Evolutionary conservation across 371 early-diverging fungal genomes (phyloP).

Genomic region (Apophysomyces variabilis): DNA sequence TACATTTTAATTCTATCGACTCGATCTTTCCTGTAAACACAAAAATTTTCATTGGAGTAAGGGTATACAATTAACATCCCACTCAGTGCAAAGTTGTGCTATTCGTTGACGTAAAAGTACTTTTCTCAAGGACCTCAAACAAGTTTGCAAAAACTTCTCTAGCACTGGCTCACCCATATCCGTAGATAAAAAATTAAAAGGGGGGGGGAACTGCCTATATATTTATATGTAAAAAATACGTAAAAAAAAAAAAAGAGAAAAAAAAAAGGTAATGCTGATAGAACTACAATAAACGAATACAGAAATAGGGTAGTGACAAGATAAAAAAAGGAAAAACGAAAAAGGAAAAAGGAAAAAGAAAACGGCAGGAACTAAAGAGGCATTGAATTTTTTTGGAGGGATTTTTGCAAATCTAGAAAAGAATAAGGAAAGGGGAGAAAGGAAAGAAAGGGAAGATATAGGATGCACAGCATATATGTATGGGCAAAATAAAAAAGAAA

Average conservation of each 20-base stretch:
- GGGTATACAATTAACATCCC: too few species aligned
- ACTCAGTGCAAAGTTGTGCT: too few species aligned
- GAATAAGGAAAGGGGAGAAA: not conserved
- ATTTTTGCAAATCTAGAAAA: constrained; percentile 1
- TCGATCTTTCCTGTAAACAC: too few species aligned
- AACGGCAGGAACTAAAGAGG: not conserved
- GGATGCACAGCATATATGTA: constrained; percentile 10
- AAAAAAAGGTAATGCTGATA: constrained; percentile 6
- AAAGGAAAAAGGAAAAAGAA: not conserved
- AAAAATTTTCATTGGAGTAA: too few species aligned
- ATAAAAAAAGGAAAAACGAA: not conserved
- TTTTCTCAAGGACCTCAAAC: too few species aligned
- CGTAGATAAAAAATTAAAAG: not conserved
- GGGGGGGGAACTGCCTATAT: not conserved
- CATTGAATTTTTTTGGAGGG: not conserved
- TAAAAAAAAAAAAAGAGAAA: too few species aligned
- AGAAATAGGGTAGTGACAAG: not conserved
- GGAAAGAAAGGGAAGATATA: not conserved
- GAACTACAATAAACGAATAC: constrained; percentile 14
- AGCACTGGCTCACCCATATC: too few species aligned
- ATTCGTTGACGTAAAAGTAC: too few species aligned
- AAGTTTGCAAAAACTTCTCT: too few species aligned
- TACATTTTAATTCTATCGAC: too few species aligned
- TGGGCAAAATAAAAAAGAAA: constrained; percentile 14
- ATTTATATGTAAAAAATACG: not conserved